Base-by-base conservation (phyloP, 1,284 basidiomycete genomes). In the Naganishia sp. region DNA sequence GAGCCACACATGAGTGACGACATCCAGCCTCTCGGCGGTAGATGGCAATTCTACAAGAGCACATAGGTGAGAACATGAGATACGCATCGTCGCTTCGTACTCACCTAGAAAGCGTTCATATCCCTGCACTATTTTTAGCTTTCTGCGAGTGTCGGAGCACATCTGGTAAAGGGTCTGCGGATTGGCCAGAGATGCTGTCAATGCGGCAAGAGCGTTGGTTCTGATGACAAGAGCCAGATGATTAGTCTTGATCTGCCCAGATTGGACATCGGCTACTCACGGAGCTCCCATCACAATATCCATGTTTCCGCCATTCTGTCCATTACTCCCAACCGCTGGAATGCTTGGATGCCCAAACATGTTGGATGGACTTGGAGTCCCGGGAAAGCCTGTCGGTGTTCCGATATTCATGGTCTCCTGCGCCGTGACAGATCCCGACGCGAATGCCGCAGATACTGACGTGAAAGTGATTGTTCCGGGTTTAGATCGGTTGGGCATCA, bases 1-100 rank as follows among this genome's bases (percentile, higher is more conserved):
- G 76, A 94, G 91, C 88, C 94, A 94, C 57, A 97, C 87, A 79
- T 94, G 92, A 49, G 90, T 89, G 72, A 99, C 95, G 41, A 79
- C 75, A 54, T 79, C 77, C 75, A 84, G 73, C 75, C 79, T 71
- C 69, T 76, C 72, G 17, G 74, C 76, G 35, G 61, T 56, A 9
- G 69, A 50, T 41, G 77, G 78, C 73, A 75, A 73, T 60, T 78
- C 79, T 80, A 69, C 11, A 32, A 35, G 42, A 25, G 15, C 32
- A 49, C 41, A 47, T 63, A 45, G 35, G 9, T 11, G 17, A 6
- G 35, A 13, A 46, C 25, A 11, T 43, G n/a, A 25, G 55, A 42
- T 39, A 54, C 32, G 5, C 9, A 17, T 56, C 15, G 21, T 32
- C 46, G n/a, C 31, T 25, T 39, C 41, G 42, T 32, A 71, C 78